These are phyloP conservation scores for Pseudogymnoascus sp. DNA, from an alignment of 2,329 filamentous ascomycete species.

Conservation along the genomic window DNA sequence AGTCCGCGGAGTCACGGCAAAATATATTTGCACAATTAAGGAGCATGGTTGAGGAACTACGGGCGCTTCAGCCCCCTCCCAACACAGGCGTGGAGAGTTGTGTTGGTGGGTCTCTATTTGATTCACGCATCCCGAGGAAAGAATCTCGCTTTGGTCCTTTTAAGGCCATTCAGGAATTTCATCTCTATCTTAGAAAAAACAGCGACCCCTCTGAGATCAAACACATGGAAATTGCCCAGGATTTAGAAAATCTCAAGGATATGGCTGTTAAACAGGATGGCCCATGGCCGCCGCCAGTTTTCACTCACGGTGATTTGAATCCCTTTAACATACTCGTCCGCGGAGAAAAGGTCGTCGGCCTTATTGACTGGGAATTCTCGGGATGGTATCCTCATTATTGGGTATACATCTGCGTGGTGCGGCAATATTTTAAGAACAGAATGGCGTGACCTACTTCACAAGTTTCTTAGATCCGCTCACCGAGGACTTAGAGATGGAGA, in stretches of 20 bases:
- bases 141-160: slow-evolving; percentile 27
- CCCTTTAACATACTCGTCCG: slow-evolving; percentile 35
- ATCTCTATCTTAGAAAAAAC: slow-evolving; percentile 24
- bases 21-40: slow-evolving; percentile 10
- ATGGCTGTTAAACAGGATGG: slow-evolving; percentile 31
- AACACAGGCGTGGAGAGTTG: slow-evolving; percentile 9
- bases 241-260: slow-evolving; percentile 25
- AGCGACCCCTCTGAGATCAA: slow-evolving; percentile 20
- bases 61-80: neutral
- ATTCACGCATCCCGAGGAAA: slow-evolving; percentile 20
- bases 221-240: slow-evolving; percentile 15
- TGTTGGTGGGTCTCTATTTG: slow-evolving; percentile 20
- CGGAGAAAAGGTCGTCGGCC: slow-evolving; percentile 34
- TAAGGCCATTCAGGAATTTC: slow-evolving; percentile 27
- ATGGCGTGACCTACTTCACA: slow-evolving; percentile 26
- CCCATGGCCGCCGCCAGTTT: slow-evolving; percentile 30
- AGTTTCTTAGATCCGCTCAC: slow-evolving; percentile 32
- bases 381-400: slow-evolving; percentile 37
- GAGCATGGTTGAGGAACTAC: slow-evolving; percentile 12
- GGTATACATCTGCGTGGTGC: slow-evolving; percentile 18
- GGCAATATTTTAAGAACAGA: slow-evolving; percentile 23
- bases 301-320: slow-evolving; percentile 40
- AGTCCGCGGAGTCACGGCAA: slow-evolving; percentile 10
- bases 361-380: slow-evolving; percentile 36
- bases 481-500: slow-evolving; percentile 34